Conservation (phyloP, 805 yeast genomes). For the Starmerella potacharoeniae region DNA sequence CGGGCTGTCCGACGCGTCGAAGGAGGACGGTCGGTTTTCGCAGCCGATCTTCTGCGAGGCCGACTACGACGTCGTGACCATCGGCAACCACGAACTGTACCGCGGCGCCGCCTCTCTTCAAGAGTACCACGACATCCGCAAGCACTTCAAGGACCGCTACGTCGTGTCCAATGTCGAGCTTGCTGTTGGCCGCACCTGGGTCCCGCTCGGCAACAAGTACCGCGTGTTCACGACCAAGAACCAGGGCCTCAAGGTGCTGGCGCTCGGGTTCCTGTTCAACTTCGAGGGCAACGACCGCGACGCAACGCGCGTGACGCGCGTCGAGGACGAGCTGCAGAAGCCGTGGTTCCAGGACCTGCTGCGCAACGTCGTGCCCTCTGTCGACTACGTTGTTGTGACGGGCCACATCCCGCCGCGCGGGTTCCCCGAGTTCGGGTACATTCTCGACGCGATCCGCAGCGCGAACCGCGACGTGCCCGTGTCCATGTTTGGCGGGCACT, state of each 20-base stretch:
- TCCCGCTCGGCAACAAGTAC: conserved; percentile 57
- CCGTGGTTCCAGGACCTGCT: conserved; percentile 48
- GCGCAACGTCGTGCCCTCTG: conserved; percentile 25
- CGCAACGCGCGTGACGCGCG: conserved; percentile 52
- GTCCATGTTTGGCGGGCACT: conserved; percentile 88
- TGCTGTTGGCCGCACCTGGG: conserved; percentile 29
- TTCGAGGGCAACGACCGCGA: conserved; percentile 47
- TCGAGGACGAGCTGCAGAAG: conserved; percentile 40
- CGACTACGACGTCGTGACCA: conserved; percentile 65
- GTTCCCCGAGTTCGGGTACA: conserved; percentile 41
- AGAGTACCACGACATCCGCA: conserved; percentile 46
- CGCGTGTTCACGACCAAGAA: conserved; percentile 52
- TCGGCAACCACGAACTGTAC: conserved; percentile 88
- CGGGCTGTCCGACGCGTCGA: conserved; percentile 63
- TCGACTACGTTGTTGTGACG: conserved; percentile 56
- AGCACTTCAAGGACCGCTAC: conserved; percentile 46
- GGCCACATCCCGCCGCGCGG: conserved; percentile 69
- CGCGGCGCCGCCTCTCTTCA: conserved; percentile 47
- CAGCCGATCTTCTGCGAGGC: conserved; percentile 47
- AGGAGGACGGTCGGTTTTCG: conserved; percentile 53
- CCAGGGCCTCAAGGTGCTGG: conserved; percentile 40
- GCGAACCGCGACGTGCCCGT: conserved; percentile 51
- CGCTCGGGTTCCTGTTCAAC: conserved; percentile 70
- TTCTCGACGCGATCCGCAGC: conserved; percentile 43
- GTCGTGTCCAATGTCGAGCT: conserved; percentile 36